These are phyloP conservation scores for Coniella vitis DNA, from an alignment of 2,329 filamentous ascomycete species.

Conservation along the genomic window DNA sequence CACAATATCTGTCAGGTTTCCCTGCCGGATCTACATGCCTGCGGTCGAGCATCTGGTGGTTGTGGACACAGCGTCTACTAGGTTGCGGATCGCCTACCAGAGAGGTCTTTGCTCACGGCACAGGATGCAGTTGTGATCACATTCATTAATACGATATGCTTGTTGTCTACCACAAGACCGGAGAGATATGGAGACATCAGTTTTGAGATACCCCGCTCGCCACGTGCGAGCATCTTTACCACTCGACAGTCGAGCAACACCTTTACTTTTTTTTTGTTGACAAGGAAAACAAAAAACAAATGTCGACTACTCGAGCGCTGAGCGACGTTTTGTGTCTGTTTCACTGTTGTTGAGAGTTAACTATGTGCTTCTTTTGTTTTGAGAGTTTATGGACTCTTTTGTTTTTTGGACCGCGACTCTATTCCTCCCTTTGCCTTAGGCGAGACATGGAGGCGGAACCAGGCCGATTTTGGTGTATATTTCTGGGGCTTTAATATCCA, in stretches of 20 bases:
- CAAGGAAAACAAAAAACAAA: slow-evolving; percentile 6
- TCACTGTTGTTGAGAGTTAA: not conserved
- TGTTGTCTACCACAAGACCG: slow-evolving; percentile 3
- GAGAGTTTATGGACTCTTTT: no score
- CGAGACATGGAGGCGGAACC: not conserved
- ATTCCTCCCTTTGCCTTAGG: no score
- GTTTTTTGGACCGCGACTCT: no score
- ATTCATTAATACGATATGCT: no score
- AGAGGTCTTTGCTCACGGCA: no score
- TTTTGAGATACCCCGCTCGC: slow-evolving; percentile 26
- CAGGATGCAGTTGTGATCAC: not conserved
- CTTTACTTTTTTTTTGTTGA: slow-evolving; percentile 9
- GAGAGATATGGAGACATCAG: slow-evolving; percentile 18
- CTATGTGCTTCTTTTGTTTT: no score
- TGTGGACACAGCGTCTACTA: no score
- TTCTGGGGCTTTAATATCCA: slow-evolving; percentile 1
- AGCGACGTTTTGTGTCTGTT: not conserved
- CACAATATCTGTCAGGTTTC: not conserved
- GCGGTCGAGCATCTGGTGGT: no score
- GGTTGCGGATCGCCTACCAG: no score
- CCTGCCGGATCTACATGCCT: not conserved
- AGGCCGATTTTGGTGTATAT: slow-evolving; percentile 12
- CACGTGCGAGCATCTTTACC: slow-evolving; percentile 21
- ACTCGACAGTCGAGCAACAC: slow-evolving; percentile 1
- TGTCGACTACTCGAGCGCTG: not conserved